Evolutionary conservation across 345 rosid genomes (phyloP).

Genomic region (Sisymbrium altissimum): DNA sequence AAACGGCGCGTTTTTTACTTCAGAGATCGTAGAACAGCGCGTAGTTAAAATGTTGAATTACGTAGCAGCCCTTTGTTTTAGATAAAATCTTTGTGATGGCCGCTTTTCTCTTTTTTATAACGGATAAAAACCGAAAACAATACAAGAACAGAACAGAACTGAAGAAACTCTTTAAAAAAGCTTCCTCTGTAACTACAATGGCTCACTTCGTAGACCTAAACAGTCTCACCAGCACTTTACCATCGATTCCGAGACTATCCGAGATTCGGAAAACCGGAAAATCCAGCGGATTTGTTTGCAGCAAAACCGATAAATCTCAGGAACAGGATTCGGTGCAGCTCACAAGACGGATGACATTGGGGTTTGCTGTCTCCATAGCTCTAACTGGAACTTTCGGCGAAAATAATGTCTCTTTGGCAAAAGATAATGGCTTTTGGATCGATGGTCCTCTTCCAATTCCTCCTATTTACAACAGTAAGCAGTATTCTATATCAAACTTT

Average conservation of each 20-base stretch:
- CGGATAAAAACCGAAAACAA: constrained; percentile 17
- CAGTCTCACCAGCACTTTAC: constrained; percentile 16
- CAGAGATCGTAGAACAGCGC: not conserved
- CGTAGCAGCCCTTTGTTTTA: constrained; percentile 9
- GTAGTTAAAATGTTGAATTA: not conserved
- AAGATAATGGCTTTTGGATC: constrained; percentile 68
- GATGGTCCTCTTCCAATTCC: constrained; percentile 62
- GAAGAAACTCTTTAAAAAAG: not conserved
- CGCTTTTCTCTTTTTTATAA: constrained; percentile 6
- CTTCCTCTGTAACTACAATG: constrained; percentile 12
- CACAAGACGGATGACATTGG: constrained; percentile 57
- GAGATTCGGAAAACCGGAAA: not conserved
- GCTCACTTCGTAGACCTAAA: constrained; percentile 28
- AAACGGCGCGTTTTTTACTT: not conserved
- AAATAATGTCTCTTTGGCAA: constrained; percentile 46
- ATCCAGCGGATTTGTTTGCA: constrained; percentile 8
- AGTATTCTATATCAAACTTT: not conserved
- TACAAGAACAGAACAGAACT: not conserved
- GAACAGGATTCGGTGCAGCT: constrained; percentile 39
- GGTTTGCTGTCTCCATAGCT: constrained; percentile 53
- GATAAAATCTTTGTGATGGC: constrained; percentile 31
- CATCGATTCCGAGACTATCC: not conserved
- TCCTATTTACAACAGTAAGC: constrained; percentile 66
- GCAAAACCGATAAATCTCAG: constrained; percentile 27
- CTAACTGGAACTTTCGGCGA: constrained; percentile 31